These are phyloP conservation scores for Huntiella bhutanensis DNA, from an alignment of 2,329 filamentous ascomycete genomes.

Conservation along the genomic window DNA sequence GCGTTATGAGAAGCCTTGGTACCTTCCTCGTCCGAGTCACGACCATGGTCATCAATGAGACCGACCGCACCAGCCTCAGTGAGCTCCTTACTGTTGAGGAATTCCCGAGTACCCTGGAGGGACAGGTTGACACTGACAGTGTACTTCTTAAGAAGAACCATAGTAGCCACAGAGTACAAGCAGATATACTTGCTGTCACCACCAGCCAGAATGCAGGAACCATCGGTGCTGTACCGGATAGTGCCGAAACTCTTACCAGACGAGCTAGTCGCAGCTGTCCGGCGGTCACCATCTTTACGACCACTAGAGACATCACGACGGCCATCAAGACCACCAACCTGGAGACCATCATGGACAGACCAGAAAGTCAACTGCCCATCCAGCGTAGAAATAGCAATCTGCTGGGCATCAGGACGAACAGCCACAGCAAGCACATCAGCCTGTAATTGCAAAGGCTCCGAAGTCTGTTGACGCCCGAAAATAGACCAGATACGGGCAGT, in stretches of 20 bases:
- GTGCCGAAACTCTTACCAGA: slow-evolving; percentile 81
- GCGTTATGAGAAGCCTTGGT: slow-evolving; percentile 74
- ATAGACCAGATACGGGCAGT: slow-evolving; percentile 94
- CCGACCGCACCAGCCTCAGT: slow-evolving; percentile 76
- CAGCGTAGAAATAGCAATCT: slow-evolving; percentile 78
- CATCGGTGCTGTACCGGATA: slow-evolving; percentile 81
- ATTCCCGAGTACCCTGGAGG: slow-evolving; percentile 87
- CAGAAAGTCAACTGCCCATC: slow-evolving; percentile 93
- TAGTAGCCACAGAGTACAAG: slow-evolving; percentile 83
- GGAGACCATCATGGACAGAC: slow-evolving; percentile 73
- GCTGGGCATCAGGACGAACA: slow-evolving; percentile 74
- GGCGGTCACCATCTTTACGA: slow-evolving; percentile 67
- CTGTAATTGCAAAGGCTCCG: slow-evolving; percentile 80
- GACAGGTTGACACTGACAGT: slow-evolving; percentile 94
- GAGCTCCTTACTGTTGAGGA: slow-evolving; percentile 77
- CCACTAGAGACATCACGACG: slow-evolving; percentile 85
- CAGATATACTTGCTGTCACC: slow-evolving; percentile 99
- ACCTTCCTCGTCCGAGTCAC: slow-evolving; percentile 40
- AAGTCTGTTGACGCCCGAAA: slow-evolving; percentile 83
- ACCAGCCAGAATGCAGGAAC: slow-evolving; percentile 71
- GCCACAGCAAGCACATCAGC: slow-evolving; percentile 77
- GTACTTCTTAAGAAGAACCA: slow-evolving; percentile 82
- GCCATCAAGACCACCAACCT: slow-evolving; percentile 72
- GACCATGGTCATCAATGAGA: slow-evolving; percentile 57
- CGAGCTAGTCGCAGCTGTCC: slow-evolving; percentile 76